phyloP scores from a whole-genome alignment of 495 filamentous ascomycete genomes.

The Aspergillus leporis region DNA sequence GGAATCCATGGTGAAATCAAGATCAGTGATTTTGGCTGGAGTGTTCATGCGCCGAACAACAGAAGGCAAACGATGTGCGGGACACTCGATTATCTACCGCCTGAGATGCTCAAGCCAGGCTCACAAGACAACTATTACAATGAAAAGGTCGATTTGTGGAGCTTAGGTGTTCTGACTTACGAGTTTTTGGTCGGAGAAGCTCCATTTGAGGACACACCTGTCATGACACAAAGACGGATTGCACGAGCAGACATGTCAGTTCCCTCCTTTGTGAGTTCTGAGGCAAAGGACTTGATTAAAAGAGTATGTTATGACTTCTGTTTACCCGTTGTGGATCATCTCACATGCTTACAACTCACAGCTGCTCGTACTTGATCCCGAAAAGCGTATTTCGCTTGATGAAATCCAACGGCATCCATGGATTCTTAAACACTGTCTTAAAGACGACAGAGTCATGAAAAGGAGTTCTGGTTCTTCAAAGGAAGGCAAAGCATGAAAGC shows the following conservation, averaged over 20 bases:
- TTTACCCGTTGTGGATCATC: neutral
- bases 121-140: conserved; percentile 81
- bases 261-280: conserved; percentile 83
- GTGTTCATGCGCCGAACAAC: conserved; percentile 95
- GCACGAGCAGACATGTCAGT: conserved; percentile 88
- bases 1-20: conserved; percentile 99
- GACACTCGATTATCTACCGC: conserved; percentile 94
- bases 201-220: conserved; percentile 91
- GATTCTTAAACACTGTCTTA: conserved; percentile 95
- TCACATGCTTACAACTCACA: conserved; percentile 36
- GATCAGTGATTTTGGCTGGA: conserved; percentile 98
- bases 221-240: conserved; percentile 94
- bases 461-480: conserved; percentile 45
- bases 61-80: conserved; percentile 93
- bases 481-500: conserved; percentile 35
- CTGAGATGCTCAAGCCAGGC: conserved; percentile 91
- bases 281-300: conserved; percentile 91
- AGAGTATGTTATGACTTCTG: conserved; percentile 56
- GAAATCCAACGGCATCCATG: conserved; percentile 91
- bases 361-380: conserved; percentile 91
- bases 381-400: conserved; percentile 87
- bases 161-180: conserved; percentile 90
- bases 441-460: conserved; percentile 64
- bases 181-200: conserved; percentile 96
- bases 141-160: conserved; percentile 97